Base-by-base conservation (phyloP, 768 basidiomycete species). In the Tylopilus sp. region DNA sequence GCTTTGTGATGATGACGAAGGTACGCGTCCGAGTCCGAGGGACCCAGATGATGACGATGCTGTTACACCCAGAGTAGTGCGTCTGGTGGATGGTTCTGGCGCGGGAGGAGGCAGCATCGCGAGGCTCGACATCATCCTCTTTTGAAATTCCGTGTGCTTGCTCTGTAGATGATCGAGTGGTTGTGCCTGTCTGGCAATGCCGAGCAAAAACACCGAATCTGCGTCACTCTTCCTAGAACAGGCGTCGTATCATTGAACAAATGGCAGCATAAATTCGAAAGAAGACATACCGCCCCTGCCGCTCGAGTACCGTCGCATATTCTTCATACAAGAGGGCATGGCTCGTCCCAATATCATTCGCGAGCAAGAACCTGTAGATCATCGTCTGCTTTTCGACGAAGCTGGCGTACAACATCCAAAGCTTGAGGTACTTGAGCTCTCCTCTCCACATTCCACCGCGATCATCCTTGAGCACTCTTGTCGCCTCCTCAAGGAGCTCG, bases 391-490 rank as follows among this genome's bases (percentile, higher is more conserved):
- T 83, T 72, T 98, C 95, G 45, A 98, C 91, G 65, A 91, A 88
- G 66, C 84, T 85, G 15, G 95, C 89, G 67, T 98, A 99, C 42
- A 93, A 80, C 45, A 93, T 76, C 97, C 97, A 99, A 15, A 98
- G 74, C 64, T 93, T 92, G 49, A 98, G 78, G 68, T 98, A 97
- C 51, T 89, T 83, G 52, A 91, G 64, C 62, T 98, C 92, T 49
- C 75, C 78, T 60, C 78, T 79, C 82, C 91, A 98, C 54, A 75
- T 75, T 0, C 86, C 84, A 23, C 77, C 84, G 47, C 85, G 76
- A 59, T 91, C 75, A 59, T 86, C 84, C 59, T 92, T 85, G 63
- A 98, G 78, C 8, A 85, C 79, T 28, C 94, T 75, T 1, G 97
- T 97, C 15, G 92, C 90, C 63, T 92, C 89, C 65, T 99, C 97